Evolutionary conservation across 306 rosid species (phyloP), one percentile per base, ranked within the genome.

Genomic region (Trichosanthes truncata): DNA sequence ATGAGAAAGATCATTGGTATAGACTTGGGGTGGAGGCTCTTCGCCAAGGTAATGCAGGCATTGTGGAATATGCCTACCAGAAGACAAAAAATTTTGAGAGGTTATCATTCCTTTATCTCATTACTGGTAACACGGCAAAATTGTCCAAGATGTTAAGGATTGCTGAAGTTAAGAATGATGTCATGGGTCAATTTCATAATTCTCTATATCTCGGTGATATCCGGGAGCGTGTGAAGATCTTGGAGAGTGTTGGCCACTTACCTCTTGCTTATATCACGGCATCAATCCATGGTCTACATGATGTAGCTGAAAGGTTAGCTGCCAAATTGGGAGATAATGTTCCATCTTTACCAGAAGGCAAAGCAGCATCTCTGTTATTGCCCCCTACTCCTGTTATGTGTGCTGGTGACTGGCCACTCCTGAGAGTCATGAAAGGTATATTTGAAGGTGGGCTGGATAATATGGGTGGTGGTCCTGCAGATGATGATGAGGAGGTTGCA

Each of bases 171-270:
- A 93, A 91, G 82, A 91, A 91, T 82, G 95, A 93, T 80, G 97
- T 93, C 80, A 93, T 93, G 98, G 98, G 98, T 55, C 98, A 93
- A 78, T 93, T 93, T 82, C 98, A 93, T 87, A 93, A 93, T 83
- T 94, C 98, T 55, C 61, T 91, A 33, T 93, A 93, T 82, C 80
- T 93, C 81, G 98, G 98, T 61, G 90, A 89, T 81, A 84, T 91
- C 49, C 82, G 77, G 41, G 98, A 93, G 76, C 94, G 93, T 17
- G 82, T 93, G 35, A 93, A 91, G 88, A 91, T 93, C 77, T 91
- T 93, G 90, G 98, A 93, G 83, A 88, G 83, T 77, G 97, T 80
- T 56, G 97, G 98, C 26, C 98, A 93, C 83, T 82, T 93, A 84
- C 91, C 97, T 5, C 93, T 93, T 79, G 98, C 98, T 33, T 91